A percentile compares a stretch with the other conserved stretches of the same genome.
Conservation (phyloP, 164 flowering plant genomes). For the Vitis amurensis region DNA sequence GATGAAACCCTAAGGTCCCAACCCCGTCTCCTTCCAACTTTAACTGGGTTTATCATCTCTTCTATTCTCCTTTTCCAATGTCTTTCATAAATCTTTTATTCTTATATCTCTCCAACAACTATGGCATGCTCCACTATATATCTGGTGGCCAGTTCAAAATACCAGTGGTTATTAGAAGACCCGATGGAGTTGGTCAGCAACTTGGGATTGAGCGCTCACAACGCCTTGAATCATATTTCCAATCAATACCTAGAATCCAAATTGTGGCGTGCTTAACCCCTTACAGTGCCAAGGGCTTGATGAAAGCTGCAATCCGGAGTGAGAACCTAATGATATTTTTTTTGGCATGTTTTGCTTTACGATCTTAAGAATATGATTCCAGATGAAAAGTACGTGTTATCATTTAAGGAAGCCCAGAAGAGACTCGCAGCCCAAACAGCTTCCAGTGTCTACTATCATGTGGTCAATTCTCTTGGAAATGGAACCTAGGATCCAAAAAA, state of each 20-base stretch:
- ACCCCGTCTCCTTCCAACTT: too few species aligned
- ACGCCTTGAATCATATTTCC: conserved; percentile 85
- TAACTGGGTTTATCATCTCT: too few species aligned
- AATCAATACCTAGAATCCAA: conserved; percentile 88
- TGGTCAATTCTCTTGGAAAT: too few species aligned
- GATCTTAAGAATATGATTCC: conserved; percentile 89
- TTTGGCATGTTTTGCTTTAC: conserved; percentile 84
- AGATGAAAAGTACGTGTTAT: conserved; percentile 72
- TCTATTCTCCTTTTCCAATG: too few species aligned
- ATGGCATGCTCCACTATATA: conserved; percentile 95
- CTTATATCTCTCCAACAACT: conserved; percentile 59
- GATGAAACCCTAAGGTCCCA: too few species aligned
- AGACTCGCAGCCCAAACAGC: conserved; percentile 19
- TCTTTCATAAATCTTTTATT: too few species aligned
- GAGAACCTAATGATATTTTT: conserved; percentile 82
- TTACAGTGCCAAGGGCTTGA: conserved; percentile 88
- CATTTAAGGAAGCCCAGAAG: conserved; percentile 70
- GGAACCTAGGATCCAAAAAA: too few species aligned
- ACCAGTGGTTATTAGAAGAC: conserved; percentile 84
- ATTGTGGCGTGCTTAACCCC: conserved; percentile 96
- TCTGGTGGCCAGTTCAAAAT: conserved; percentile 91
- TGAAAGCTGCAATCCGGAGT: conserved; percentile 91
- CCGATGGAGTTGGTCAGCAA: conserved; percentile 91
- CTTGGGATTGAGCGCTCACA: conserved; percentile 94
- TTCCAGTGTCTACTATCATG: too few species aligned